Conservation (phyloP, 495 filamentous ascomycete species). For the Trichocladium uniseriatum region DNA sequence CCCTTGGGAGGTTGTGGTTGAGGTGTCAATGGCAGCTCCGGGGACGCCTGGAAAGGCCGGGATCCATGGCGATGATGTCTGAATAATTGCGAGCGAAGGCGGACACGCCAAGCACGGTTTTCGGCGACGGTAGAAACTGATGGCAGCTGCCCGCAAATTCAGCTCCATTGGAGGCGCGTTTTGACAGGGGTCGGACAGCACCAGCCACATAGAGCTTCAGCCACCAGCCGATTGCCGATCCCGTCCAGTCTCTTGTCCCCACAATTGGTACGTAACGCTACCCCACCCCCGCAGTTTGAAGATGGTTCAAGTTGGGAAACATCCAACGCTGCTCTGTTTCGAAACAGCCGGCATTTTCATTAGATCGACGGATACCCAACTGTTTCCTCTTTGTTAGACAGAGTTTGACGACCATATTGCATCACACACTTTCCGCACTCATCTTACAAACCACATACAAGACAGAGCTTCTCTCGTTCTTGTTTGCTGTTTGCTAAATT, state of each 20-base stretch:
- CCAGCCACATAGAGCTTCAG: slow-evolving; percentile 3
- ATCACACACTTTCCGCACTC: too few relatives aligned
- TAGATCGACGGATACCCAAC: too few relatives aligned
- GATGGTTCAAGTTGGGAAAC: too few relatives aligned
- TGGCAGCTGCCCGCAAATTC: slow-evolving; percentile 8
- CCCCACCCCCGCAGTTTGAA: too few relatives aligned
- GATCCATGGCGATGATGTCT: slow-evolving; percentile 19
- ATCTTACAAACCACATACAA: too few relatives aligned
- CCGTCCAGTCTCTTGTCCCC: background rate
- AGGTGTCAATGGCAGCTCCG: slow-evolving; percentile 10
- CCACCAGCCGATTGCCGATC: background rate
- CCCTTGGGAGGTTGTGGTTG: background rate
- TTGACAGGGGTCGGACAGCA: background rate
- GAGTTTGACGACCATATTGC: too few relatives aligned
- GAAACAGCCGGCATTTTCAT: too few relatives aligned
- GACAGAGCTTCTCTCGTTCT: too few relatives aligned
- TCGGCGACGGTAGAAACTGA: slow-evolving; percentile 14
- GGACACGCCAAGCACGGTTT: background rate
- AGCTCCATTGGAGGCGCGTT: background rate
- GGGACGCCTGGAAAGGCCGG: slow-evolving; percentile 10
- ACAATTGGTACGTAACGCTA: too few relatives aligned
- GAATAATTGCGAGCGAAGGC: slow-evolving; percentile 16
- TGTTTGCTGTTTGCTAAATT: too few relatives aligned
- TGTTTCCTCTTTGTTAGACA: too few relatives aligned
- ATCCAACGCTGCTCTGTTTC: too few relatives aligned